Percentiles rank a stretch among this genome's conserved stretches.
Evolutionary conservation across 164 flowering plant genomes (phyloP).

Genomic region (Kingdonia uniflora): DNA sequence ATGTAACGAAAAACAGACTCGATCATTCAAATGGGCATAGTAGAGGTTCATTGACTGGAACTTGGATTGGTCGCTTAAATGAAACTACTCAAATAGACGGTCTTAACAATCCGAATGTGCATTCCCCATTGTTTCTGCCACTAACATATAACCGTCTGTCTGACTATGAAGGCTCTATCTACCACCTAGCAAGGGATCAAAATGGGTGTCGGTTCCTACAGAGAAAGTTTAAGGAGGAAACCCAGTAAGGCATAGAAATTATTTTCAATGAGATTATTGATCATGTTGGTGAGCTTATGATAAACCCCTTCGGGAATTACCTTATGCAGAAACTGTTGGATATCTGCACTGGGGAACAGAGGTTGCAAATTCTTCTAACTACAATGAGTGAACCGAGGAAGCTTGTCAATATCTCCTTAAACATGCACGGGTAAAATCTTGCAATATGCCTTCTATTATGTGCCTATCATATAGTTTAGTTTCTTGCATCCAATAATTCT

Average conservation of each 20-base stretch:
- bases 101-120: slow-evolving; percentile 3
- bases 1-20: slow-evolving; percentile 12
- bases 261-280: slow-evolving; percentile 55
- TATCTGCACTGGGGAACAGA: slow-evolving; percentile 67
- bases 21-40: slow-evolving; percentile 9
- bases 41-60: slow-evolving; percentile 2
- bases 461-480: no score
- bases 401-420: slow-evolving; percentile 56
- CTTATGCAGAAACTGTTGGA: slow-evolving; percentile 78
- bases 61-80: not conserved
- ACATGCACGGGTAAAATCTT: slow-evolving; percentile 64
- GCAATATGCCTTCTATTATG: not conserved
- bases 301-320: slow-evolving; percentile 84
- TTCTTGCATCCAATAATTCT: not conserved
- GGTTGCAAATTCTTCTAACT: slow-evolving; percentile 35
- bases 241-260: slow-evolving; percentile 30
- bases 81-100: slow-evolving; percentile 6
- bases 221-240: slow-evolving; percentile 48
- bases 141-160: slow-evolving; percentile 26
- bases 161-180: slow-evolving; percentile 38
- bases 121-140: slow-evolving; percentile 14
- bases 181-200: slow-evolving; percentile 65
- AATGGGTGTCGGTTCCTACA: slow-evolving; percentile 72
- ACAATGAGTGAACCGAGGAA: slow-evolving; percentile 39
- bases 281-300: slow-evolving; percentile 65